A percentile compares a stretch with the other conserved stretches of the same genome.
phyloP scores from a whole-genome alignment of 73 alveolate genomes.

The Tetrahymena borealis region DNA sequence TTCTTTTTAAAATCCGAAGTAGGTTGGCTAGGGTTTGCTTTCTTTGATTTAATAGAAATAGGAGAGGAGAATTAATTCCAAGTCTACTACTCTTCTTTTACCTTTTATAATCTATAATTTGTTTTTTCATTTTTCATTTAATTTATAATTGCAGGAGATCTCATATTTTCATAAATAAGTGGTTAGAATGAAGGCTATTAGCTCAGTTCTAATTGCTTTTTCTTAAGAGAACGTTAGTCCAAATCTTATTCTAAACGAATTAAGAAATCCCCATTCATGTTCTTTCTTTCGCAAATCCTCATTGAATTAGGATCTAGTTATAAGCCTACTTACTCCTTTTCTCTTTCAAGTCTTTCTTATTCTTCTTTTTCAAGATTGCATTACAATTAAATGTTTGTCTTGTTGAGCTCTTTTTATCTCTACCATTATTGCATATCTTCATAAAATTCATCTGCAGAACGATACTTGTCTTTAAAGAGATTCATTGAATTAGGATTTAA shows the following conservation, averaged over 20 bases:
- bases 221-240: neutral
- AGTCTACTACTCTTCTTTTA: neutral
- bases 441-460: neutral
- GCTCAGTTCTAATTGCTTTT: neutral
- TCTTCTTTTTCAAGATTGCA: neutral
- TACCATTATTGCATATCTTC: neutral
- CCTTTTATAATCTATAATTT: neutral
- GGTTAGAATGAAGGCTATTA: neutral
- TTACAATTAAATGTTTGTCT: neutral
- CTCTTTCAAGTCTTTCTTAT: neutral
- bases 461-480: neutral
- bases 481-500: neutral
- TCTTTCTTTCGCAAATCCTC: neutral
- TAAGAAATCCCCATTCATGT: neutral
- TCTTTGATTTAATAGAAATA: neutral
- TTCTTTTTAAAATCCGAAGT: neutral
- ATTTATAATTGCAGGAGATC: neutral
- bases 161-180: neutral
- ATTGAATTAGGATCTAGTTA: neutral
- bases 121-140: neutral
- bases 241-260: neutral
- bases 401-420: neutral
- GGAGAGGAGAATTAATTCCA: neutral
- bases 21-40: neutral
- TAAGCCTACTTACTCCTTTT: neutral